Base-by-base conservation (phyloP, 176 grass and related monocot genomes). In the Hyparrhenia diplandra region DNA sequence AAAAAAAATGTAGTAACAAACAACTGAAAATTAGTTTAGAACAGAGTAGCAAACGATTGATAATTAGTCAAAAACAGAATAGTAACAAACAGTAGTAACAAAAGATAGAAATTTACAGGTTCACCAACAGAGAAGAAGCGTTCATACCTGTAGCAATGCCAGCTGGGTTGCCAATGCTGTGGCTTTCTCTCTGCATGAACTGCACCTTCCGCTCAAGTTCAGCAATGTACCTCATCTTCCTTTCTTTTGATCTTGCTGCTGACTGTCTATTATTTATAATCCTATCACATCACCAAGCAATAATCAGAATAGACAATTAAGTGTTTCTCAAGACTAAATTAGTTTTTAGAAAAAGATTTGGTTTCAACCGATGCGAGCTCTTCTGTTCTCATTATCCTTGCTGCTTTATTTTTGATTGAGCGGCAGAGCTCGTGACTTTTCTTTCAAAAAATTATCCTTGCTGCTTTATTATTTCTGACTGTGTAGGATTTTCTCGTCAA, bases 161-260 rank as follows among this genome's bases (percentile, higher is more conserved):
- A 88, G 8, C 37, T 88, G 80, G 47, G 80, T 73, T 45, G 86
- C 71, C 39, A 88, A 67, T 84, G 86, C 24, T 57, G 86, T 79
- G n/a, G 75, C 80, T 39, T 39, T 88, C 86, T 68, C 67, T 27
- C 55, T 89, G 76, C 54, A 89, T 46, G 25, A 59, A 64, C 32
- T 85, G 76, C 42, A 81, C 82, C 64, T 89, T 89, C 64, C 55
- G 52, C 54, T 89, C 87, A 41, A 89, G 87, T 64, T 85, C 87
- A 81, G 82, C 35, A 70, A 85, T 80, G 62, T 89, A 85, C 34
- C 77, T 34, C 63, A 80, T 80, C 65, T 89, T 89, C 55, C 82
- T 81, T 85, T 89, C 82, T 63, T 89, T 89, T 21, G 87, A 85
- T 57, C 87, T 85, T 64, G 77, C 82, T 4, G 82, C 87, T 17